Base-by-base conservation (phyloP, 2,329 filamentous ascomycete genomes). In the Calonectria pseudoturangicola region DNA sequence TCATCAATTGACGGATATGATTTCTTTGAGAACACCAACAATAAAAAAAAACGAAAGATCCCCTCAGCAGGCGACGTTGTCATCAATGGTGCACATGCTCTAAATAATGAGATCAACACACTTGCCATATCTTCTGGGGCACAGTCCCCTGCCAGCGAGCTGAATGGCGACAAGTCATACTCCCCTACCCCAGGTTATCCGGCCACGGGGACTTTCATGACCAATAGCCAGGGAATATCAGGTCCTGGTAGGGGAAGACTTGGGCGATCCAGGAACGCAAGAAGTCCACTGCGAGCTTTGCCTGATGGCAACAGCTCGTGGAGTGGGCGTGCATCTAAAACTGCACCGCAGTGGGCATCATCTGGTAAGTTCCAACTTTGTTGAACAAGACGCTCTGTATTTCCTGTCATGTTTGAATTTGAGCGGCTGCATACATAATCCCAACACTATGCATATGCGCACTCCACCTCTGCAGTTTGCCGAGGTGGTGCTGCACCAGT, bases 31-130 rank as follows among this genome's bases (percentile, higher is more conserved):
- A 98, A 98, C 80, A 98, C 95, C 43, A 98, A 98, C 84, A 99
- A 99, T 83, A 99, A 99, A 86, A 99, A 98, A 88, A 98, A 99
- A 85, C 91, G 97, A 77, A 99, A 99, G 86, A 98, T 99, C 45
- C 97, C 97, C 0, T 95, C 95, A 0, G 95, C 95, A 12, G 94
- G 94, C 21, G 94, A 94, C 79, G 88, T 92, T 16, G 90, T 84
- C 4, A 77, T 88, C 25, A 86, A 85, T 64, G 84, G 84, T 3
- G 80, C 82, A 8, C 88, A 89, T 73, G 77, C 74, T 16, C 71
- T 83, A 18, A 80, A 79, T 47, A 77, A 74, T 63, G 83, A 85
- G 41, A 92, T 80, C 88, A 92, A 74, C 64, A 77, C 81, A 33
- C 71, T 82, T 25, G 73, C 78, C 33, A 75, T 80, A 58, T 79